Percentiles rank a stretch among this genome's conserved stretches.
phyloP scores from a whole-genome alignment of 495 filamentous ascomycete genomes.

The Stereocaulon alpinum region DNA sequence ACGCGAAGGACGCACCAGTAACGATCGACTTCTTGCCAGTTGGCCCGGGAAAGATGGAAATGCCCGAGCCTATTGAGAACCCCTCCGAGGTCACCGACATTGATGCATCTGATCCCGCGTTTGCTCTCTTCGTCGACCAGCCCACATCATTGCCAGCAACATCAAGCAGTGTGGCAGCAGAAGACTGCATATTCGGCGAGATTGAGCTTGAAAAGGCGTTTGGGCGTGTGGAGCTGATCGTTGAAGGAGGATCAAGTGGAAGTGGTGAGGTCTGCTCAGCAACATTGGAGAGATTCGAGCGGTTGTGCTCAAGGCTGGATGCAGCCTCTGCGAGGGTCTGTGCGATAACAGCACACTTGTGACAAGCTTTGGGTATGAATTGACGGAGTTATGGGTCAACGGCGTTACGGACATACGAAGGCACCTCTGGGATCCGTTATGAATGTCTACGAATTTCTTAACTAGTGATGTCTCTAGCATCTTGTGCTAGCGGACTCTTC shows the following conservation, averaged over 20 bases:
- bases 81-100: constrained; percentile 34
- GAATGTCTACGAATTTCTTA: constrained; percentile 1
- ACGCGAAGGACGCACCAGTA: constrained; percentile 42
- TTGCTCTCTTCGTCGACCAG: constrained; percentile 45
- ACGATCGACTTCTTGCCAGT: constrained; percentile 36
- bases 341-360: constrained; percentile 36
- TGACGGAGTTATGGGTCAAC: neutral
- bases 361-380: constrained; percentile 15
- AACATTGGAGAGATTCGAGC: constrained; percentile 32
- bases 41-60: constrained; percentile 25
- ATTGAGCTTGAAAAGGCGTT: constrained; percentile 48
- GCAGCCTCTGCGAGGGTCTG: constrained; percentile 40
- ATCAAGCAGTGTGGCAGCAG: constrained; percentile 9
- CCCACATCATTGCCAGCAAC: constrained; percentile 25
- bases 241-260: constrained; percentile 38
- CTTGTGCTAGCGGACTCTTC: neutral
- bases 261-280: constrained; percentile 18
- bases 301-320: constrained; percentile 41
- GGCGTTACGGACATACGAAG: neutral
- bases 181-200: constrained; percentile 41
- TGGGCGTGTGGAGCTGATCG: constrained; percentile 48
- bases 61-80: constrained; percentile 24
- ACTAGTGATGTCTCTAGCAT: neutral
- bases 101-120: constrained; percentile 49
- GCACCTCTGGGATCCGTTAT: neutral